These are phyloP conservation scores for Citrus reticulata DNA, from an alignment of 345 rosid species.

Conservation along the genomic window DNA sequence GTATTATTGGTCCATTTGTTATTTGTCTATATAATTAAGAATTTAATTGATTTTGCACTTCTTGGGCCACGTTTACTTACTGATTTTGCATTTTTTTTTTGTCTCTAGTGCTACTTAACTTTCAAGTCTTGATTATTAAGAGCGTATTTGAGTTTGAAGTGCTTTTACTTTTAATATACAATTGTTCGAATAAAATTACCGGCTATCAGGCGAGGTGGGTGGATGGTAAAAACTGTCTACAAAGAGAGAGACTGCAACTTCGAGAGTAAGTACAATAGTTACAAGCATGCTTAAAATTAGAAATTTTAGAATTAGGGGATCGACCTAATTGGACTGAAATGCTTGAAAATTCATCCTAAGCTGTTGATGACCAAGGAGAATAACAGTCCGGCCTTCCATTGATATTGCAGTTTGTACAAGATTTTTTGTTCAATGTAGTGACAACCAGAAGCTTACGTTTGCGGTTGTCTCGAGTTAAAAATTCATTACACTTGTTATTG, in stretches of 20 bases:
- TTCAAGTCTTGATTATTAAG: too few relatives aligned
- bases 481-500: background rate
- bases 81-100: too few relatives aligned
- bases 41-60: slow-evolving; percentile 2
- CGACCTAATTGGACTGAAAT: background rate
- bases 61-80: background rate
- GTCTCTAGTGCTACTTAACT: too few relatives aligned
- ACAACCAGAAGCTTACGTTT: background rate
- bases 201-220: too few relatives aligned
- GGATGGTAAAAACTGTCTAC: too few relatives aligned
- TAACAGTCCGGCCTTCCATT: background rate
- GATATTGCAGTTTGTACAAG: background rate
- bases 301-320: too few relatives aligned
- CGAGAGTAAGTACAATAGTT: too few relatives aligned
- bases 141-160: too few relatives aligned
- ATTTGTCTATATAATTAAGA: slow-evolving; percentile 22
- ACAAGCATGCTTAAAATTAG: too few relatives aligned
- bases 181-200: too few relatives aligned
- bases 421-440: background rate
- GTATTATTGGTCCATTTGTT: background rate
- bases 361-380: background rate
- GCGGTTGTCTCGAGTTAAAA: background rate
- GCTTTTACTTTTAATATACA: too few relatives aligned
- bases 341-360: background rate
- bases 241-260: too few relatives aligned